These are phyloP conservation scores for Phytopythium montanum DNA, from an alignment of 352 stramenopile genomes.

Conservation along the genomic window DNA sequence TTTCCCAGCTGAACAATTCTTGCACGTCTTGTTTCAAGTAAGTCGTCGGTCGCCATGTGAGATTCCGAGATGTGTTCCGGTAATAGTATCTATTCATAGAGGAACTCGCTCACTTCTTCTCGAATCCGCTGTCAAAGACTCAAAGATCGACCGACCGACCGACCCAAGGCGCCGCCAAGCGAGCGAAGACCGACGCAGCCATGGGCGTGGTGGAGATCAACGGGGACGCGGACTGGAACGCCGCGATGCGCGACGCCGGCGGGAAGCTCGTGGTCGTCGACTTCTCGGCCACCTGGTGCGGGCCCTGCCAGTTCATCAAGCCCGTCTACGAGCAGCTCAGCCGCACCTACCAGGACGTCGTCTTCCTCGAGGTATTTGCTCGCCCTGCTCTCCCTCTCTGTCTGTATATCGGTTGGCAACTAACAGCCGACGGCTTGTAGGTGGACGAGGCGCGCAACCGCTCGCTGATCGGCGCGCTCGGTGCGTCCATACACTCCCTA, in stretches of 20 bases:
- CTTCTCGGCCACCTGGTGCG: constrained; percentile 84
- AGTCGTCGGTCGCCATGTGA: too few relatives aligned
- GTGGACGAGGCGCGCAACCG: constrained; percentile 84
- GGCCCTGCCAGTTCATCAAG: constrained; percentile 87
- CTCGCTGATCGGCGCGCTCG: constrained; percentile 72
- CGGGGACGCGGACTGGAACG: constrained; percentile 77
- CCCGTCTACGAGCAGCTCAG: constrained; percentile 79
- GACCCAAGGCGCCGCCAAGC: too few relatives aligned
- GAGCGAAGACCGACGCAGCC: not conserved
- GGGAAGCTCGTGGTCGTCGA: constrained; percentile 89
- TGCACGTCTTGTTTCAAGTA: too few relatives aligned
- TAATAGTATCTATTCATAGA: too few relatives aligned
- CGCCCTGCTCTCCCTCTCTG: not conserved
- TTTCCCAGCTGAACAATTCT: too few relatives aligned
- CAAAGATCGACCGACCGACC: too few relatives aligned
- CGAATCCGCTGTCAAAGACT: too few relatives aligned
- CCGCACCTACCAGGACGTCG: constrained; percentile 78
- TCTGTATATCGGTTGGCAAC: not conserved
- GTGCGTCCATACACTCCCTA: constrained; percentile 11
- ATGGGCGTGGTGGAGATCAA: constrained; percentile 77
- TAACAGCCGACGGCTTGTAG: constrained; percentile 1
- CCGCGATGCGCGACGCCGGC: constrained; percentile 63
- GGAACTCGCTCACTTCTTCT: too few relatives aligned
- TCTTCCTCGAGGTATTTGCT: constrained; percentile 71
- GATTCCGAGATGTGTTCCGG: too few relatives aligned